These are phyloP conservation scores for Teunomyces gatunensis DNA, from an alignment of 805 yeast species.

Conservation along the genomic window DNA sequence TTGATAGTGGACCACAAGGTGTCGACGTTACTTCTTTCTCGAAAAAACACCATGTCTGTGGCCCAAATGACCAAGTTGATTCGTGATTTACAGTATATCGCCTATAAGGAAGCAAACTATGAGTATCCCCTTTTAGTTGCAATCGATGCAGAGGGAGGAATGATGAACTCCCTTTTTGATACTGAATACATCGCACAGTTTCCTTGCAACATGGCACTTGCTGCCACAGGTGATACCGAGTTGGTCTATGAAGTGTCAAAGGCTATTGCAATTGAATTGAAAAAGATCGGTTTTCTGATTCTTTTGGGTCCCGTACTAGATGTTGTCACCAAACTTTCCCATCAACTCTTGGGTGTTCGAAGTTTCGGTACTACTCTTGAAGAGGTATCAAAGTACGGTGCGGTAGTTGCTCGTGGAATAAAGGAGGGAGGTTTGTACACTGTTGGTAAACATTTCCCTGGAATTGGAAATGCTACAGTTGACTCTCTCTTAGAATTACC, in stretches of 20 bases:
- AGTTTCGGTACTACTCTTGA: constrained; percentile 61
- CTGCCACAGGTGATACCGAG: constrained; percentile 50
- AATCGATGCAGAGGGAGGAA: constrained; percentile 63
- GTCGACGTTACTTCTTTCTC: constrained; percentile 50
- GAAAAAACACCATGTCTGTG: constrained; percentile 50
- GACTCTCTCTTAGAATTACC: constrained; percentile 58
- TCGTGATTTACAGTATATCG: constrained; percentile 54
- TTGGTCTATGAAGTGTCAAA: constrained; percentile 51
- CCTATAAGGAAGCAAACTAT: constrained; percentile 45
- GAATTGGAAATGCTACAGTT: constrained; percentile 60
- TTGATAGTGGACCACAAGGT: constrained; percentile 51
- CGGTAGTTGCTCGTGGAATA: constrained; percentile 52
- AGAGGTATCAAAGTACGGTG: constrained; percentile 54
- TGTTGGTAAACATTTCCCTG: constrained; percentile 66
- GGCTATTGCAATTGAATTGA: constrained; percentile 53
- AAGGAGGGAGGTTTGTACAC: constrained; percentile 52
- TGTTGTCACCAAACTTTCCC: constrained; percentile 54
- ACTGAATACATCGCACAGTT: constrained; percentile 50
- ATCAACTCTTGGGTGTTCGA: constrained; percentile 57
- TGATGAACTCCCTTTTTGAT: constrained; percentile 58
- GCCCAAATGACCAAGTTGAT: constrained; percentile 49
- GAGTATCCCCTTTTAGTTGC: constrained; percentile 54
- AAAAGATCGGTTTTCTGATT: constrained; percentile 54
- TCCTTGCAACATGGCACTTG: constrained; percentile 65
- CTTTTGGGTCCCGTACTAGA: constrained; percentile 63